A percentile compares a stretch with the other conserved stretches of the same genome.
These are phyloP conservation scores for Saccharomyces jurei DNA, from an alignment of 805 yeast species.

Conservation along the genomic window DNA sequence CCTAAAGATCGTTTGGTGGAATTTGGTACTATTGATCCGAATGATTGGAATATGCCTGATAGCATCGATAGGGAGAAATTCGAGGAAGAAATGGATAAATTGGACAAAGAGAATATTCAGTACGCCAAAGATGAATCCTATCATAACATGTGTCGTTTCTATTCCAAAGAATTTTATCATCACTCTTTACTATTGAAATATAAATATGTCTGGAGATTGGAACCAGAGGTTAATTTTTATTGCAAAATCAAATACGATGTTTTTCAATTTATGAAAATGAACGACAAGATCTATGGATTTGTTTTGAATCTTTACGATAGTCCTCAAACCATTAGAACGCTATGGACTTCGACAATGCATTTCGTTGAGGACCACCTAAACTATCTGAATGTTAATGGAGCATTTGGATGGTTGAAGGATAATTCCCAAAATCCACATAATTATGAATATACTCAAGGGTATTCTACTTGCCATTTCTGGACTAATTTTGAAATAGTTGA, in stretches of 20 bases:
- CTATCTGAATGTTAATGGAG: slow-evolving; percentile 49
- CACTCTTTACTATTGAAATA: slow-evolving; percentile 54
- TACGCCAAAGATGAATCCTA: slow-evolving; percentile 57
- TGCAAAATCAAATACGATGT: slow-evolving; percentile 70
- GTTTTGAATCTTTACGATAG: slow-evolving; percentile 62
- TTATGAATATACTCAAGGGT: slow-evolving; percentile 36
- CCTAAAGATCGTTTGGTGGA: slow-evolving; percentile 35
- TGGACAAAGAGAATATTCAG: slow-evolving; percentile 41
- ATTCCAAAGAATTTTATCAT: slow-evolving; percentile 55
- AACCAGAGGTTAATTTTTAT: slow-evolving; percentile 62
- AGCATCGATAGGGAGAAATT: slow-evolving; percentile 42
- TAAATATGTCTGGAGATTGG: slow-evolving; percentile 74
- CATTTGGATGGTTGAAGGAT: slow-evolving; percentile 57
- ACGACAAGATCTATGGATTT: slow-evolving; percentile 67
- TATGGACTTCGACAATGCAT: slow-evolving; percentile 65
- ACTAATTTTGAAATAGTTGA: slow-evolving; percentile 80
- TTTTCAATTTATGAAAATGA: slow-evolving; percentile 61
- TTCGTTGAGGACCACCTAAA: slow-evolving; percentile 51
- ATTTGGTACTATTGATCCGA: slow-evolving; percentile 39
- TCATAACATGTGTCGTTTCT: slow-evolving; percentile 81
- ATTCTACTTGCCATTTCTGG: slow-evolving; percentile 79
- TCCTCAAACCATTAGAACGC: slow-evolving; percentile 49
- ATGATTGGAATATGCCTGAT: slow-evolving; percentile 54
- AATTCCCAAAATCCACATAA: slow-evolving; percentile 44
- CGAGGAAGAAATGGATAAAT: slow-evolving; percentile 32